A percentile compares a stretch with the other conserved stretches of the same genome.
These are phyloP conservation scores for Dioscorea cayenensis DNA, from an alignment of 116 monocot species.

Conservation along the genomic window DNA sequence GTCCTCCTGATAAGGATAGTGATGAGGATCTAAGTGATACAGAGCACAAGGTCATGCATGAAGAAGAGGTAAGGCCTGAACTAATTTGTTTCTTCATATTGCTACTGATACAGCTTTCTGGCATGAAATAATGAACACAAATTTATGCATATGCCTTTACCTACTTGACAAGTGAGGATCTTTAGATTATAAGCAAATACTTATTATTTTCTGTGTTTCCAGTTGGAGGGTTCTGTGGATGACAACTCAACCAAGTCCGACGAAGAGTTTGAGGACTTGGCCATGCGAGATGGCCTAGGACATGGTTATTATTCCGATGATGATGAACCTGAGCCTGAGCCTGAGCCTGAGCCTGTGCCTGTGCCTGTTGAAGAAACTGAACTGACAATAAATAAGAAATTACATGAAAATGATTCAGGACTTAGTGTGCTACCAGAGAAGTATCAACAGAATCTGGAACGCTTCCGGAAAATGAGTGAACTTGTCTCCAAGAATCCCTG, in stretches of 20 bases:
- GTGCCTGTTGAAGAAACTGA: neutral
- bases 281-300: constrained; percentile 35
- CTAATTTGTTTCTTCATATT: too few relatives aligned
- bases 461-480: constrained; percentile 25
- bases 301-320: constrained; percentile 53
- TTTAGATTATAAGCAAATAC: too few relatives aligned
- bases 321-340: constrained; percentile 4
- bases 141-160: too few relatives aligned
- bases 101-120: too few relatives aligned
- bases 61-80: constrained; percentile 26
- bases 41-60: constrained; percentile 27
- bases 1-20: constrained; percentile 28
- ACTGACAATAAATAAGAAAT: constrained; percentile 3
- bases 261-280: constrained; percentile 59
- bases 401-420: neutral
- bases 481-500: neutral
- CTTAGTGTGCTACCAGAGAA: neutral
- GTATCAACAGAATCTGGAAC: constrained; percentile 50
- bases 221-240: constrained; percentile 69
- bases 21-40: constrained; percentile 63
- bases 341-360: too few relatives aligned
- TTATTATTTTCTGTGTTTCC: neutral
- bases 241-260: constrained; percentile 62
- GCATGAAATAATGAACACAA: too few relatives aligned
- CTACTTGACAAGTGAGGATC: too few relatives aligned